phyloP scores from a whole-genome alignment of 768 basidiomycete species.

The Gloeostereum incarnatum region DNA sequence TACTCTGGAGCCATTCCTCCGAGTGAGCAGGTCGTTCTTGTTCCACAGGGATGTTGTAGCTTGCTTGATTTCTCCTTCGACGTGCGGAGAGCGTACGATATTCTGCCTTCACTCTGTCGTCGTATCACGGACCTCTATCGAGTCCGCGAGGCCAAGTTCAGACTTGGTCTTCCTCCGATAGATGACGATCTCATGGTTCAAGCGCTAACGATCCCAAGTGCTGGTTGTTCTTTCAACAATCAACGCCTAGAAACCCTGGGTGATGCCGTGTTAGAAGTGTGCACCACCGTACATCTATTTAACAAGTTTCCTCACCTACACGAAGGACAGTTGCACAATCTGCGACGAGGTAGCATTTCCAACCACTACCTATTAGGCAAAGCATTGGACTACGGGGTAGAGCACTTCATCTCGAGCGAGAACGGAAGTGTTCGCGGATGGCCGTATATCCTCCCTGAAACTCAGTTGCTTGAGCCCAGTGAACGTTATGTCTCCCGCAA shows the following conservation, averaged over 20 bases:
- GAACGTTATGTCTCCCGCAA: constrained; percentile 28
- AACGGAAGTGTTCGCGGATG: constrained; percentile 42
- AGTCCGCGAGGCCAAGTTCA: constrained; percentile 35
- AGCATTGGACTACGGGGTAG: constrained; percentile 55
- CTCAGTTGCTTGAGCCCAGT: constrained; percentile 21
- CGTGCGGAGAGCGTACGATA: constrained; percentile 39
- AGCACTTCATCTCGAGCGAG: constrained; percentile 57
- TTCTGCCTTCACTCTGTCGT: constrained; percentile 60
- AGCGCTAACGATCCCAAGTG: constrained; percentile 67
- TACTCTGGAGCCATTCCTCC: constrained; percentile 6
- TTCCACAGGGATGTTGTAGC: constrained; percentile 38
- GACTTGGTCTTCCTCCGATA: constrained; percentile 56
- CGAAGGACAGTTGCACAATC: constrained; percentile 69
- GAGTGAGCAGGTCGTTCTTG: constrained; percentile 19
- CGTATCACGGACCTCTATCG: constrained; percentile 61
- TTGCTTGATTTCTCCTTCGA: constrained; percentile 44
- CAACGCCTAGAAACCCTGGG: constrained; percentile 85
- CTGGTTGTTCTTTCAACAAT: constrained; percentile 60
- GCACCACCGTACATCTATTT: constrained; percentile 67
- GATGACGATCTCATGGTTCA: constrained; percentile 50
- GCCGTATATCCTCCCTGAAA: constrained; percentile 37
- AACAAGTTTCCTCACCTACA: constrained; percentile 70
- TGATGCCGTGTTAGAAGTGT: constrained; percentile 73
- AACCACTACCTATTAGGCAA: constrained; percentile 64
- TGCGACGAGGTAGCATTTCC: constrained; percentile 57